Evolutionary conservation across 768 basidiomycete genomes (phyloP).

Genomic region (Macrolepiota dolichaula): DNA sequence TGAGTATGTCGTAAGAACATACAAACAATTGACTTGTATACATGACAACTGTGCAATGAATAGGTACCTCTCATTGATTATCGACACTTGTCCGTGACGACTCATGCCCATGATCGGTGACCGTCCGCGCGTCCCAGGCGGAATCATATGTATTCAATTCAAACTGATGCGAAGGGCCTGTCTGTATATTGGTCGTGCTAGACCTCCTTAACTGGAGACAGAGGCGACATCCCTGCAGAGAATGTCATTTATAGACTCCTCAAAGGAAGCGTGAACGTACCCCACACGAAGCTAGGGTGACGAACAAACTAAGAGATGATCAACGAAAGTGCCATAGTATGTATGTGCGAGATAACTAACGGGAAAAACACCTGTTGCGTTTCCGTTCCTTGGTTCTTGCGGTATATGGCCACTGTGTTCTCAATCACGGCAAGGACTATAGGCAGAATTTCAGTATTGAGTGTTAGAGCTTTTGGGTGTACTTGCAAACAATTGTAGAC

Average conservation of each 20-base stretch:
- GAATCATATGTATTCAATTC: background rate
- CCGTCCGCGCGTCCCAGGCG: background rate
- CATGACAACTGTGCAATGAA: no score
- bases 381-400: background rate
- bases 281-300: background rate
- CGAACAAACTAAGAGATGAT: background rate
- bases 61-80: no score
- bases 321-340: background rate
- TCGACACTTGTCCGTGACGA: no score
- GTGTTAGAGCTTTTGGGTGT: background rate
- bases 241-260: background rate
- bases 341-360: background rate
- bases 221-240: background rate
- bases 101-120: background rate
- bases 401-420: background rate
- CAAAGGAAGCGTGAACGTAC: background rate
- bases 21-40: no score
- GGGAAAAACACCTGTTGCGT: background rate
- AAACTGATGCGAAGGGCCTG: background rate
- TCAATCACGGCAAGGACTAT: background rate
- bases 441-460: background rate
- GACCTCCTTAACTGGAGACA: background rate
- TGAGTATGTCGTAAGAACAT: no score
- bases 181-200: background rate
- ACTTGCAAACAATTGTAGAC: background rate